Base-by-base conservation (phyloP, 2,329 filamentous ascomycete species). In the Fusarium vanettenii region DNA sequence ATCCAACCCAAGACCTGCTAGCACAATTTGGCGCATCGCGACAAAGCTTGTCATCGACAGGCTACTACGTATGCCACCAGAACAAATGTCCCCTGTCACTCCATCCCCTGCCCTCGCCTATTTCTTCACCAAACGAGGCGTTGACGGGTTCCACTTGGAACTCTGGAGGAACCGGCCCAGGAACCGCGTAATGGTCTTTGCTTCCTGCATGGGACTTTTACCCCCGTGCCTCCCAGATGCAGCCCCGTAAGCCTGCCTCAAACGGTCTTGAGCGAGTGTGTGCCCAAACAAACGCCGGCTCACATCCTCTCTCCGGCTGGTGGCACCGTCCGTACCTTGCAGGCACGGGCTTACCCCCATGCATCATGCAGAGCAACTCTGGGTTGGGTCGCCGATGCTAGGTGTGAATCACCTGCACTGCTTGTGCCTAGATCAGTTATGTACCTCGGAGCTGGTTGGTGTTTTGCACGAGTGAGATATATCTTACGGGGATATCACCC, bases 291-390 rank as follows among this genome's bases (percentile, higher is more conserved):
- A 60, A 65, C 59, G 48, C 68, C 57, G 61, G 56, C 59, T 62
- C 72, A 70, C 68, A 67, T 64, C 31, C 64, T 69, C 33, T 59
- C 43, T 66, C 64, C 64, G 55, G 56, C 64, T 64, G 59, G 72
- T 68, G 64, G 67, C 61, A 70, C 48, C 16, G 62, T 61, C 63
- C 62, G 75, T 79, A 70, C 76, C 75, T 78, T 79, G 70, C 77
- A 78, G 74, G 52, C 60, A 60, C 41, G 31, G 63, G 67, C 75
- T 73, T 67, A 68, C 61, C 71, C 67, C 72, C 56, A 71, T 64
- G 69, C 41, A 37, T n/a, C 56, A 72, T 66, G 65, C 45, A 60
- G 25, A 66, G 50, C 70, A 69, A 60, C 66, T 61, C 69, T 66
- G 60, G 39, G 43, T 60, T 76, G 33, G 69, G 50, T 60, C 60